Percentiles rank a stretch among this genome's conserved stretches.
phyloP scores from a whole-genome alignment of 805 yeast species.

The Sugiyamaella marilandica region DNA sequence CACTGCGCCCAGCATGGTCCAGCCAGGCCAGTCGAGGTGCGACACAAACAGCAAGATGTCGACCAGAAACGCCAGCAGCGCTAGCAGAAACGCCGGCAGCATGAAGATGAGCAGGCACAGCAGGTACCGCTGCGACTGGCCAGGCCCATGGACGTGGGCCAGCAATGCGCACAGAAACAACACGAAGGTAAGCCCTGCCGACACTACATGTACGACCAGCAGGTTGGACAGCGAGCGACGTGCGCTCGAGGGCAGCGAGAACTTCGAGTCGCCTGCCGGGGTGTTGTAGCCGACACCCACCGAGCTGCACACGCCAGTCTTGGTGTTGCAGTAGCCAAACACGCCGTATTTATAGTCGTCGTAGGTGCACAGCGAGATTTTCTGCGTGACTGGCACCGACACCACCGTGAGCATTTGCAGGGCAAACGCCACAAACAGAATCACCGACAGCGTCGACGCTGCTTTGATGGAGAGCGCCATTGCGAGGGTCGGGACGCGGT shows the following conservation, averaged over 20 bases:
- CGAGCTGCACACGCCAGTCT: conserved; percentile 36
- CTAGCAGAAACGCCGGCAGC: conserved; percentile 61
- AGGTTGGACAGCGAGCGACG: conserved; percentile 55
- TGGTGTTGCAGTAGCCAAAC: conserved; percentile 55
- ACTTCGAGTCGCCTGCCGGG: conserved; percentile 36
- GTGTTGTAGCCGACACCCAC: conserved; percentile 42
- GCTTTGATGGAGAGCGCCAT: conserved; percentile 28
- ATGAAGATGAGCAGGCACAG: conserved; percentile 54
- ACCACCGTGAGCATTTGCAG: conserved; percentile 57
- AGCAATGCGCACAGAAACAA: conserved; percentile 40
- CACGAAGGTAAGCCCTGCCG: conserved; percentile 50
- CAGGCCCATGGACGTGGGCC: conserved; percentile 37
- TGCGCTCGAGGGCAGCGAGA: conserved; percentile 55
- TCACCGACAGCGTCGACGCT: conserved; percentile 35
- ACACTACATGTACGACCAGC: conserved; percentile 62
- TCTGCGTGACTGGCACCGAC: conserved; percentile 53
- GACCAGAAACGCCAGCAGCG: conserved; percentile 70
- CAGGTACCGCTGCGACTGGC: conserved; percentile 41
- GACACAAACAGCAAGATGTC: conserved; percentile 78
- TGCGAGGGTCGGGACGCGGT: neutral
- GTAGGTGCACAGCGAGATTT: conserved; percentile 47
- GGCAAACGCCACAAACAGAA: conserved; percentile 48
- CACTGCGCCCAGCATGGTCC: conserved; percentile 72
- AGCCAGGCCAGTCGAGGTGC: conserved; percentile 74
- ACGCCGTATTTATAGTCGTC: conserved; percentile 58